Base-by-base conservation (phyloP, 371 early-diverging fungal species). In the Chytridium lagenaria region DNA sequence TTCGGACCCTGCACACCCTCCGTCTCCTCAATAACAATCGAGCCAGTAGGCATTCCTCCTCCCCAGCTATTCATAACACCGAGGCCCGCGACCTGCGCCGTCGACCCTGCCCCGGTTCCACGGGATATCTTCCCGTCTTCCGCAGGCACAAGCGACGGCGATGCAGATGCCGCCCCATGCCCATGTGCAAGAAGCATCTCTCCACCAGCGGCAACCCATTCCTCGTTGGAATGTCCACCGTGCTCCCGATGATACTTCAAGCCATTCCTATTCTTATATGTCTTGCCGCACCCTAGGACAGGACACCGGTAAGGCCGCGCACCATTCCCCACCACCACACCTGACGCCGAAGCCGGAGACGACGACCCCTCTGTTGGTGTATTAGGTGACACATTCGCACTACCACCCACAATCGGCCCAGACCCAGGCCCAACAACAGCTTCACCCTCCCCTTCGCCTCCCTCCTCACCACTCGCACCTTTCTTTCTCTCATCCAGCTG, bases 191-290 rank as follows among this genome's bases (percentile, higher is more conserved):
- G 40, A 5, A 37, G 15, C 44, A 44, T 7, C 2, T 66, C 66
- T n/a, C 40, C 66, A 26, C 44, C 66, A n/a, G 66, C 66, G 22
- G 39, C 66, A 7, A 33, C 66, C 66, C 66, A 66, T n/a, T 66
- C 66, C 66, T 66, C 66, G 7, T 7, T 22, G 1, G 66, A n/a
- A 44, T 66, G 66, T 19, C 19, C 44, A 28, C 10, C 63, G 36
- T 66, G 66, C 2, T 66, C 66, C 10, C 66, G 38, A 49, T 83
- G 83, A 72, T 83, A 83, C 77, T 81, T 80, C 59, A 83, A 69
- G 15, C 83, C 83, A 52, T 80, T 81, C 64, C 75, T 38, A 70
- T 83, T 83, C 72, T 81, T 80, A 73, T 83, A 82, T 61, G 69
- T 66, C 68, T 81, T 81, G 10, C 66, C 78, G 76, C 80, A 80